These are phyloP conservation scores for Eragrostis tef DNA, from an alignment of 202 grass and related monocot species.

Conservation along the genomic window DNA sequence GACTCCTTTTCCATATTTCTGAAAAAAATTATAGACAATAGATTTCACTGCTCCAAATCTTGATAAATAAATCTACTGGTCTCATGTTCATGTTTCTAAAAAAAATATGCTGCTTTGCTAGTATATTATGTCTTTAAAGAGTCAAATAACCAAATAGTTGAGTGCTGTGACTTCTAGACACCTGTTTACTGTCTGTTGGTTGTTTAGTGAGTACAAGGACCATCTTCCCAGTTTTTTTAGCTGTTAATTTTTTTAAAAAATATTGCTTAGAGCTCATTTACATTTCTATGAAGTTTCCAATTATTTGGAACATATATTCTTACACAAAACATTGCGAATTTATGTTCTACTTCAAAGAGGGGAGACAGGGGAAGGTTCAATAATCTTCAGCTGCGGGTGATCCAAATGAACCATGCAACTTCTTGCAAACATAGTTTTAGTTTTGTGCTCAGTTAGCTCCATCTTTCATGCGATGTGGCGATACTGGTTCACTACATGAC, in stretches of 20 bases:
- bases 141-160: neutral
- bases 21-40: conserved; percentile 15
- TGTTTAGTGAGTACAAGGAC: conserved; percentile 26
- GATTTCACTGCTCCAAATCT: conserved; percentile 15
- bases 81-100: neutral
- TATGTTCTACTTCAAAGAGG: conserved; percentile 11
- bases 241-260: neutral
- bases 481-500: conserved; percentile 22
- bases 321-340: neutral
- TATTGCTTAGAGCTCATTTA: neutral
- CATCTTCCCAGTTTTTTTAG: conserved; percentile 31
- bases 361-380: neutral
- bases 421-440: conserved; percentile 7
- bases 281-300: conserved; percentile 12
- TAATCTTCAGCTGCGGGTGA: neutral
- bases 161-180: conserved; percentile 11
- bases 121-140: neutral
- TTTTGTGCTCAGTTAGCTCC: conserved; percentile 4
- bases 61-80: conserved; percentile 18
- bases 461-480: conserved; percentile 22
- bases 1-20: conserved; percentile 10
- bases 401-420: neutral
- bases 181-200: neutral
- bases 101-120: neutral
- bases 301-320: conserved; percentile 10